phyloP scores from a whole-genome alignment of 1,139 yeast species.

The Hanseniaspora sp. region DNA sequence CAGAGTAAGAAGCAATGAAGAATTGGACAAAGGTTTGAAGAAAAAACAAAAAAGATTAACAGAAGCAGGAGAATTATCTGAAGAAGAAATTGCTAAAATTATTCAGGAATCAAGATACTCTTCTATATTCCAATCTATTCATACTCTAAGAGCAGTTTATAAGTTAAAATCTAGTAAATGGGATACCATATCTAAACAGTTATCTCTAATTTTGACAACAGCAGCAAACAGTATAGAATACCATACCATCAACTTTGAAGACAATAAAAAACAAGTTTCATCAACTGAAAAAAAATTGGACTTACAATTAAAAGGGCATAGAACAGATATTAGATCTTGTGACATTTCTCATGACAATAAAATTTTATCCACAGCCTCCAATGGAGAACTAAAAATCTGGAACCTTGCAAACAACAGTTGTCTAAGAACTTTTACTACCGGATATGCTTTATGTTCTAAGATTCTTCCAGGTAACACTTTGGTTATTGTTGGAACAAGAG shows the following conservation, averaged over 20 bases:
- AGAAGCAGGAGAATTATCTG: slow-evolving; percentile 51
- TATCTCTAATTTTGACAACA: slow-evolving; percentile 54
- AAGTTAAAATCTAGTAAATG: slow-evolving; percentile 51
- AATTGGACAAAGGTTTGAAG: slow-evolving; percentile 63
- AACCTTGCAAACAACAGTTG: slow-evolving; percentile 55
- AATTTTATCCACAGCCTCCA: slow-evolving; percentile 78
- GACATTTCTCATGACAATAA: slow-evolving; percentile 73
- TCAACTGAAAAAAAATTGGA: slow-evolving; percentile 36
- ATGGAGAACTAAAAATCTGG: slow-evolving; percentile 84
- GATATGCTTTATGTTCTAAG: slow-evolving; percentile 70
- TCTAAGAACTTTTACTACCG: slow-evolving; percentile 77
- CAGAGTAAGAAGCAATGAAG: slow-evolving; percentile 67
- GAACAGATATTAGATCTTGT: slow-evolving; percentile 76
- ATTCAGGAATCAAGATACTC: slow-evolving; percentile 46
- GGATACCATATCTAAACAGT: slow-evolving; percentile 36
- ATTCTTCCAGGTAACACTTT: slow-evolving; percentile 88
- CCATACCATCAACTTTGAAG: slow-evolving; percentile 42
- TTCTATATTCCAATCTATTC: slow-evolving; percentile 52
- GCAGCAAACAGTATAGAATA: slow-evolving; percentile 67
- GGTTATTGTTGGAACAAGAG: slow-evolving; percentile 80
- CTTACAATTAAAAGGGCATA: slow-evolving; percentile 72
- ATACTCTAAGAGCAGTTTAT: slow-evolving; percentile 46
- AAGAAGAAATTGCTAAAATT: slow-evolving; percentile 49
- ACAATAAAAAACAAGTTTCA: slow-evolving; percentile 37
- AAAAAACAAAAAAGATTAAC: slow-evolving; percentile 69